Evolutionary conservation across 352 stramenopile genomes (phyloP), one percentile per base, ranked within the genome.

Genomic region (Phytopythium vexans): DNA sequence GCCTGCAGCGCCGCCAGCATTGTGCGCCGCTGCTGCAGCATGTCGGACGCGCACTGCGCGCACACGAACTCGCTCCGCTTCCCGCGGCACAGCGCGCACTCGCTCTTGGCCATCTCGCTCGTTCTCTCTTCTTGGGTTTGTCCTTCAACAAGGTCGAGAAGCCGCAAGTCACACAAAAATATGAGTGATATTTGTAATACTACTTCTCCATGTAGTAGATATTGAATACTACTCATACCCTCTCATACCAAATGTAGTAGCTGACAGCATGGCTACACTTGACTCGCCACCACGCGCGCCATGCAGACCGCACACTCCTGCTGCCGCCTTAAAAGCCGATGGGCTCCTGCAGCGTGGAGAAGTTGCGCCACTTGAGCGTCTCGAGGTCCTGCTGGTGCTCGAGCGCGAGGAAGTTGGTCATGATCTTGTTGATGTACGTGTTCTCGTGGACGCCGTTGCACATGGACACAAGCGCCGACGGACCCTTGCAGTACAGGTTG

Each of bases 1-100:
- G 84, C 84, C 50, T 89, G 78, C 32, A 94, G 66, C 8, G 73
- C 82, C 7, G 68, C 60, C 15, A 94, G 52, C 77, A 92, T 92
- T 7, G 78, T 91, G 48, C 80, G 68, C 42, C 82, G 76, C 56
- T 92, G 79, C 56, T 94, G 84, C 45, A 94, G 59, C 68, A 82
- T 71, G 42, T 73, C 72, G 39, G 65, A 77, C 21, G 78, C 83
- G 57, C 83, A 94, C 38, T 64, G 75, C 52, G 74, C 68, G 46
- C 83, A 94, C 38, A 56, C 73, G 66, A 92, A 89, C 37, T 65
- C 64, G 53, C 64, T 60, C 40, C 74, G 68, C 27, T 60, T 54
- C 11, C 72, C 66, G 14, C 60, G 65, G 49, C 82, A 92, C n/a
- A 92, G 60, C 39, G 69, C 59, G 64, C 82, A 92, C 45, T 88